phyloP scores from a whole-genome alignment of 768 basidiomycete genomes.

The Lactarius evosmus region DNA sequence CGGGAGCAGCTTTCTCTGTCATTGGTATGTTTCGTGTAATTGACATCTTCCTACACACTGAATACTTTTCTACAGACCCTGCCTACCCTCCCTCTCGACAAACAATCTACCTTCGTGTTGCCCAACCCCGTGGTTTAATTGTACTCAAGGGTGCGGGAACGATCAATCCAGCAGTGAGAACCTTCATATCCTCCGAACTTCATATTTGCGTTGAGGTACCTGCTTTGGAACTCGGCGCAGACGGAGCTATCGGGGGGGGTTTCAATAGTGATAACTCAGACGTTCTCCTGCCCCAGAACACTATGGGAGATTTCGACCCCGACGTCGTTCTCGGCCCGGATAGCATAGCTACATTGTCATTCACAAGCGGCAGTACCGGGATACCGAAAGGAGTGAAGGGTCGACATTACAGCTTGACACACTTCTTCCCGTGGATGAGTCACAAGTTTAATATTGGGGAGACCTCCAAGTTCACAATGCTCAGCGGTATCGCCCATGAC shows the following conservation, averaged over 20 bases:
- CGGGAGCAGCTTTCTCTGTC: constrained; percentile 94
- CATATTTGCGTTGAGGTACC: constrained; percentile 89
- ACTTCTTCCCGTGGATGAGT: constrained; percentile 99
- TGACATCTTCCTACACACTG: constrained; percentile 5
- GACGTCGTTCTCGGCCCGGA: constrained; percentile 90
- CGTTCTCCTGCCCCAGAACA: constrained; percentile 52
- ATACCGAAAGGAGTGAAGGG: constrained; percentile 98
- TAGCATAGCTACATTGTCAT: constrained; percentile 88
- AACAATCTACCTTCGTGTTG: constrained; percentile 88
- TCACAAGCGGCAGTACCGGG: constrained; percentile 96
- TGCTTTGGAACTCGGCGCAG: constrained; percentile 68
- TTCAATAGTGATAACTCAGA: constrained; percentile 44
- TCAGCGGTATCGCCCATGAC: constrained; percentile 98
- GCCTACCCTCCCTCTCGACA: constrained; percentile 94
- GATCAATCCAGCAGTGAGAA: constrained; percentile 76
- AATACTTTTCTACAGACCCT: constrained; percentile 58
- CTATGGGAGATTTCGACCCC: constrained; percentile 68
- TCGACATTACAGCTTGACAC: constrained; percentile 92
- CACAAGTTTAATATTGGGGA: constrained; percentile 72
- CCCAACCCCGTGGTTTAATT: constrained; percentile 86
- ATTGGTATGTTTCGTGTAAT: constrained; percentile 60
- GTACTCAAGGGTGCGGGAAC: constrained; percentile 87
- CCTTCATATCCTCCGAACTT: constrained; percentile 75
- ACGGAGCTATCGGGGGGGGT: constrained; percentile 69
- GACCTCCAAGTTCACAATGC: constrained; percentile 91